A percentile compares a stretch with the other conserved stretches of the same genome.
Conservation (phyloP, 495 filamentous ascomycete genomes). For the Aspergillus coremiiformis region DNA sequence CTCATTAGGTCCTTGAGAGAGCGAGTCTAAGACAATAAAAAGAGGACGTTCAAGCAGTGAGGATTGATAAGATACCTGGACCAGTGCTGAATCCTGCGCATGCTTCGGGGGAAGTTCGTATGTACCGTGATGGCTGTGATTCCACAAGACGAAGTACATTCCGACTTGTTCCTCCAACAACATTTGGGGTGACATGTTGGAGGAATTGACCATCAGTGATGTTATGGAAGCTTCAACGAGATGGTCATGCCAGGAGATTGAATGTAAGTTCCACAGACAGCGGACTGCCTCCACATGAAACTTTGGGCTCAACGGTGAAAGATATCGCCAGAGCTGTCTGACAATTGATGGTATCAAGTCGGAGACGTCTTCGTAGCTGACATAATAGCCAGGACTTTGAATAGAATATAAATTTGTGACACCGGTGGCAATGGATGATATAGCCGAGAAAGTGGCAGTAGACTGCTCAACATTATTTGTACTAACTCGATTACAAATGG, state of each 20-base stretch:
- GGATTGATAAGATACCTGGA: constrained; percentile 31
- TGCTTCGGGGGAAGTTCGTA: constrained; percentile 46
- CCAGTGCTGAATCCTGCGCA: constrained; percentile 35
- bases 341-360: constrained; percentile 62
- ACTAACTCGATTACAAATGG: constrained; percentile 39
- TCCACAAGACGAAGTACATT: constrained; percentile 70
- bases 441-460: constrained; percentile 30
- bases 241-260: constrained; percentile 48
- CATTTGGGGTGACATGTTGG: constrained; percentile 18
- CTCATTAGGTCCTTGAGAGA: constrained; percentile 65
- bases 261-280: constrained; percentile 77
- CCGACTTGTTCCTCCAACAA: constrained; percentile 33
- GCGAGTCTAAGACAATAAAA: constrained; percentile 73
- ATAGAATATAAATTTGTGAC: constrained; percentile 56
- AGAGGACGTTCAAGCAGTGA: constrained; percentile 75
- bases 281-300: constrained; percentile 90
- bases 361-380: constrained; percentile 51
- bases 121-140: constrained; percentile 64
- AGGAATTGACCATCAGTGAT: constrained; percentile 55
- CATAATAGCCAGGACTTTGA: constrained; percentile 38
- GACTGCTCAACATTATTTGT: constrained; percentile 17
- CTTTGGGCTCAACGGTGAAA: constrained; percentile 74
- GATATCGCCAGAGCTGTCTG: constrained; percentile 64
- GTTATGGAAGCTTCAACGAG: constrained; percentile 75
- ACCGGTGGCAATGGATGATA: constrained; percentile 56